A percentile compares a stretch with the other conserved stretches of the same genome.
Evolutionary conservation across 1,139 yeast genomes (phyloP).

Genomic region (Geotrichum bryndzae): DNA sequence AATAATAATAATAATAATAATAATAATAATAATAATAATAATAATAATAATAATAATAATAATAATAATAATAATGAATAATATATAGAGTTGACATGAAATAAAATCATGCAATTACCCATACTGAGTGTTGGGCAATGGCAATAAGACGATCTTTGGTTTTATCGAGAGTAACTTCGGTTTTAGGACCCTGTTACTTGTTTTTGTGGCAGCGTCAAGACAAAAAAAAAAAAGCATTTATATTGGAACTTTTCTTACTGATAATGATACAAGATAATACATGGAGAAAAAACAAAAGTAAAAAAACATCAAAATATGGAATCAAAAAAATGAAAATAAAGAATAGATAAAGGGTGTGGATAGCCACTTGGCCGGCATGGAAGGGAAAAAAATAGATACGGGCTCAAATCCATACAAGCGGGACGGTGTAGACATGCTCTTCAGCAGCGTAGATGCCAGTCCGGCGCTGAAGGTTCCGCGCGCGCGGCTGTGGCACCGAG

Average conservation of each 20-base stretch:
- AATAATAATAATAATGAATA: too few species aligned
- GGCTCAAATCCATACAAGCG: conserved; percentile 6
- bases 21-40: too few species aligned
- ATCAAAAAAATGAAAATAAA: not conserved
- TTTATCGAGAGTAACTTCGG: not conserved
- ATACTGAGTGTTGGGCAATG: too few species aligned
- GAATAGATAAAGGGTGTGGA: not conserved
- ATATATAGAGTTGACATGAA: too few species aligned
- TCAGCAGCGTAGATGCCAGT: not conserved
- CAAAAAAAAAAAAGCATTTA: not conserved
- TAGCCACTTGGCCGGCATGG: too few species aligned
- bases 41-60: not conserved
- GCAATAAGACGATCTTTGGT: not conserved
- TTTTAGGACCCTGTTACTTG: too few species aligned
- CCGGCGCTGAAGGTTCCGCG: not conserved
- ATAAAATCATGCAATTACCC: too few species aligned
- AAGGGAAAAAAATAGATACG: too few species aligned
- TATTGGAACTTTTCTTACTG: too few species aligned
- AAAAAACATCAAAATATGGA: not conserved
- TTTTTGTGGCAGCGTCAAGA: not conserved
- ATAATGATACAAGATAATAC: too few species aligned
- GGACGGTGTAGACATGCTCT: conserved; percentile 3
- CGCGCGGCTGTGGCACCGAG: not conserved
- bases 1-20: too few species aligned
- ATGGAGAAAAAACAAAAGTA: not conserved